Percentiles rank a stretch among this genome's conserved stretches.
phyloP scores from a whole-genome alignment of 2,329 filamentous ascomycete species.

The Harringtonia aguacate region DNA sequence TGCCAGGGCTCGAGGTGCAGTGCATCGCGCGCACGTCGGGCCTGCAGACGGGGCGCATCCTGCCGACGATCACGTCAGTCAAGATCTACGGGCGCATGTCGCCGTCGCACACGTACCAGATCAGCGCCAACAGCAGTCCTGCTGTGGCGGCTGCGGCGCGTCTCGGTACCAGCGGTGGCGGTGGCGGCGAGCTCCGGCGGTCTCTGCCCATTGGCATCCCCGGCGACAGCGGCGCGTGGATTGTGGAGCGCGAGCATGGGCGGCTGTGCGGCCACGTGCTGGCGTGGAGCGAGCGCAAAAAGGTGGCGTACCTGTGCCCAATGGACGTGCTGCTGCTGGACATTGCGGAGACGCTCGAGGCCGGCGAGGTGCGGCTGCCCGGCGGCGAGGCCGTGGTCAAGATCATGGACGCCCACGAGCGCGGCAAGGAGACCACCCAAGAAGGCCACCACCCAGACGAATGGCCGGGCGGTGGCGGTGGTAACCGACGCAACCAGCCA shows the following conservation, averaged over 20 bases:
- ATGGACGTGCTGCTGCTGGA: slow-evolving; percentile 87
- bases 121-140: slow-evolving; percentile 17
- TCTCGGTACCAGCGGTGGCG: neutral
- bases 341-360: slow-evolving; percentile 68
- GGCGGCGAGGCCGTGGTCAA: slow-evolving; percentile 37
- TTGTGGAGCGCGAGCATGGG: slow-evolving; percentile 70
- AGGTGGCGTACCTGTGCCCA: slow-evolving; percentile 82
- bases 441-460: neutral
- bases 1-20: slow-evolving; percentile 72
- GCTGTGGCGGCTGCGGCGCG: neutral
- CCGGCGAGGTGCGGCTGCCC: slow-evolving; percentile 59
- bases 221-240: slow-evolving; percentile 88
- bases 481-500: no score
- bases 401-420: slow-evolving; percentile 11
- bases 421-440: neutral
- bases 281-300: slow-evolving; percentile 72
- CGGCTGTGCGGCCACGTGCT: slow-evolving; percentile 82
- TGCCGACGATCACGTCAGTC: slow-evolving; percentile 68
- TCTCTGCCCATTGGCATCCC: slow-evolving; percentile 51
- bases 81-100: slow-evolving; percentile 78
- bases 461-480: no score
- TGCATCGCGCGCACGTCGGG: slow-evolving; percentile 84
- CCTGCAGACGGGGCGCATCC: slow-evolving; percentile 66
- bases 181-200: neutral
- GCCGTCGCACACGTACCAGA: slow-evolving; percentile 61